Conservation (phyloP, 495 filamentous ascomycete genomes). For the Aspergillus olivimuriae region DNA sequence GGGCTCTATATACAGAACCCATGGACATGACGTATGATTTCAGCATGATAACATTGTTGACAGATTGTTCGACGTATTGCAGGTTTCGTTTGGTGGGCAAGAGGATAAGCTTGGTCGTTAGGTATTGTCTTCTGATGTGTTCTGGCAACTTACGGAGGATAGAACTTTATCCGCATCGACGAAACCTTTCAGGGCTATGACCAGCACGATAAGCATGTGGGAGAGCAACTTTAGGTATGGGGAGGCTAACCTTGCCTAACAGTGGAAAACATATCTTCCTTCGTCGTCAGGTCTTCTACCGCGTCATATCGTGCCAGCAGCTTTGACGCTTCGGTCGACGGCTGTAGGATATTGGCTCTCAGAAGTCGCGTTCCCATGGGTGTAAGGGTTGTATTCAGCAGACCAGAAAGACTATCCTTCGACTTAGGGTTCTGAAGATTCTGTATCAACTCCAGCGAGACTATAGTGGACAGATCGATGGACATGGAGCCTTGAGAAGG, state of each 20-base stretch:
- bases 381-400: conserved; percentile 79
- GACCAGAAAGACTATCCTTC: conserved; percentile 71
- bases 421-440: conserved; percentile 72
- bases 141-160: conserved; percentile 23
- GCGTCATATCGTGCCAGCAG: conserved; percentile 70
- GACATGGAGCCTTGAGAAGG: conserved; percentile 93
- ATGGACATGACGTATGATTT: conserved; percentile 72
- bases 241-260: conserved; percentile 52
- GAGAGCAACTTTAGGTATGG: not conserved
- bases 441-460: conserved; percentile 82
- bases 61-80: conserved; percentile 64
- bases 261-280: conserved; percentile 81
- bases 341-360: conserved; percentile 78
- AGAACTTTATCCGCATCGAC: conserved; percentile 43
- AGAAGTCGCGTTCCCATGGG: conserved; percentile 83
- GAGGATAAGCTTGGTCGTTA: conserved; percentile 53
- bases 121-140: not conserved
- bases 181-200: conserved; percentile 61
- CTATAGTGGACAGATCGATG: conserved; percentile 81
- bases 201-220: conserved; percentile 4
- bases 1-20: conserved; percentile 57
- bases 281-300: conserved; percentile 72
- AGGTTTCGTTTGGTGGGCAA: conserved; percentile 60
- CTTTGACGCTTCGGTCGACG: conserved; percentile 63
- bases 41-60: conserved; percentile 83